Base-by-base conservation (phyloP, 1,284 basidiomycete species). In the Moesziomyces sp. region DNA sequence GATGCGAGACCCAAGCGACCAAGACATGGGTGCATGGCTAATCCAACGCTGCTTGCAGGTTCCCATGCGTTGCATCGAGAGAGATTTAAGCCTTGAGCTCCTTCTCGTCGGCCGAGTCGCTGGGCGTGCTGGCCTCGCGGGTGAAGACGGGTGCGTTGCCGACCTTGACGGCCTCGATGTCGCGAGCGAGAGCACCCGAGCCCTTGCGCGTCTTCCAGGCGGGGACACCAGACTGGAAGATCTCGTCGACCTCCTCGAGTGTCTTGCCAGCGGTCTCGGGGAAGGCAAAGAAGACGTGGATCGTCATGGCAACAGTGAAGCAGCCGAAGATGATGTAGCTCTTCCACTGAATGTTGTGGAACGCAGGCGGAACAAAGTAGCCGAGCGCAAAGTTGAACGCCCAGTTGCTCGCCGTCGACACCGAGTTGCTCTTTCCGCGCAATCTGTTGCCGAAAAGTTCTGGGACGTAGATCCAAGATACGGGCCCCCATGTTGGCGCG, bases 311-410 rank as follows among this genome's bases (percentile, higher is more conserved):
- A n/a, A 65, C 51, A 5, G 54, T 46, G 52, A 77, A 65, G 58
- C 38, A 51, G 45, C 58, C 63, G 26, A 65, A 75, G 47, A 75
- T 57, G 45, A 75, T 52, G 73, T 74, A 76, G 54, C 24, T 45
- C 51, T 63, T 65, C 71, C 71, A 74, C 45, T 55, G 55, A 40
- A 76, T 76, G 62, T 56, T 59, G 47, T 62, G 54, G 53, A 76
- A 62, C 2, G 60, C 52, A 8, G 60, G 57, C 26, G 74, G 74
- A 19, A 65, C 60, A 38, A 74, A 60, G 52, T 52, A 71, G 44
- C 55, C 56, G 18, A 67, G 60, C 28, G 66, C 66, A 47, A 73
- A 73, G 61, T 55, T 60, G 56, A 71, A 53, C 2, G 67, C 67
- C 64, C 55, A 58, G 40, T 57, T 52, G 44, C 49, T 54, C 10